Conservation (phyloP, 768 basidiomycete genomes). For the Hypholoma fasciculare region DNA sequence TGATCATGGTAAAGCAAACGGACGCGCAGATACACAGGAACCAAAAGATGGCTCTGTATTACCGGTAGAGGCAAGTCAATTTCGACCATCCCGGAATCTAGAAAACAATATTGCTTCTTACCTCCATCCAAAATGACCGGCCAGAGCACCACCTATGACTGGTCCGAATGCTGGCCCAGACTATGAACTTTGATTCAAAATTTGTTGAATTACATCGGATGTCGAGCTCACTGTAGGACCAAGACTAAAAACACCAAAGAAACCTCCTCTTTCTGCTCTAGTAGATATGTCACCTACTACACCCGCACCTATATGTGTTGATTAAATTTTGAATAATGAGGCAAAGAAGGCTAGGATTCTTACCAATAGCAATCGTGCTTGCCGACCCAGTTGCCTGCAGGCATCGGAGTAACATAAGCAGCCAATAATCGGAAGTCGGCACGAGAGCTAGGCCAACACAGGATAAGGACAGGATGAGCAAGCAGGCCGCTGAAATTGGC, state of each 20-base stretch:
- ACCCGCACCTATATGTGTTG: conserved; percentile 53
- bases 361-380: conserved; percentile 77
- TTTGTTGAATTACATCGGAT: background rate
- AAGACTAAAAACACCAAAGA: conserved; percentile 64
- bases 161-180: conserved; percentile 63
- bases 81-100: background rate
- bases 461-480: conserved; percentile 61
- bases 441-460: conserved; percentile 61
- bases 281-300: conserved; percentile 78
- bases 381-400: conserved; percentile 80
- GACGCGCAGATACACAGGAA: conserved; percentile 53
- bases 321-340: background rate
- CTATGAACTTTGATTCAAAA: conserved; percentile 24
- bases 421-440: conserved; percentile 66
- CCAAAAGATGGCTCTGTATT: conserved; percentile 56
- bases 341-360: conserved; percentile 3
- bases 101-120: background rate
- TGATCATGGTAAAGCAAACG: conserved; percentile 43
- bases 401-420: conserved; percentile 75
- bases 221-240: conserved; percentile 55
- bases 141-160: conserved; percentile 60
- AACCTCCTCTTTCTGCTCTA: conserved; percentile 72
- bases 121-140: conserved; percentile 62
- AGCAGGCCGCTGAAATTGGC: conserved; percentile 60
- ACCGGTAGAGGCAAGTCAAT: too few species aligned